A percentile compares a stretch with the other conserved stretches of the same genome.
Conservation (phyloP, 2,329 filamentous ascomycete species). For the Diplocarpon rosae region DNA sequence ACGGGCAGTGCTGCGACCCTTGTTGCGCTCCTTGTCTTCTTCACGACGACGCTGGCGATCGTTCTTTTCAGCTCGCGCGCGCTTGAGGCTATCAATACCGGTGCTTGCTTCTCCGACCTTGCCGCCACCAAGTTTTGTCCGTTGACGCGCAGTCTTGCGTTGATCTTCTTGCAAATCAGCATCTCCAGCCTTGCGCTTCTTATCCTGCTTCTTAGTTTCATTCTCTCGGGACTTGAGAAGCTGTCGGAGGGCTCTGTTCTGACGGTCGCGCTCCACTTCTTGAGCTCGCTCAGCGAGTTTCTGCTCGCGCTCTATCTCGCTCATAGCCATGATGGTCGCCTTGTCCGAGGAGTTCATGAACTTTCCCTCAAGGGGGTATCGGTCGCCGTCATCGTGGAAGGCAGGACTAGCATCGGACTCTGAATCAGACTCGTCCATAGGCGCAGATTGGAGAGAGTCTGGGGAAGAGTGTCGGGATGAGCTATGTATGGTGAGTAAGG, state of each 20-base stretch:
- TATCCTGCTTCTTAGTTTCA: constrained; percentile 43
- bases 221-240: constrained; percentile 59
- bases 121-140: constrained; percentile 53
- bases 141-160: constrained; percentile 62
- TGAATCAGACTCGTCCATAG: constrained; percentile 87
- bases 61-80: constrained; percentile 52
- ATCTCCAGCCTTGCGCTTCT: constrained; percentile 67
- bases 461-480: constrained; percentile 60
- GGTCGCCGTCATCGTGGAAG: constrained; percentile 44
- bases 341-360: constrained; percentile 67
- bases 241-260: constrained; percentile 71
- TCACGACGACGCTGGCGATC: constrained; percentile 53
- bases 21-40: constrained; percentile 47
- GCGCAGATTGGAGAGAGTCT: constrained; percentile 67
- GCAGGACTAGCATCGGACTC: constrained; percentile 50
- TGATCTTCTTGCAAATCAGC: constrained; percentile 70
- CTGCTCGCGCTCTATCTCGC: constrained; percentile 84
- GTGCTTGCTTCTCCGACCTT: constrained; percentile 58
- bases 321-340: constrained; percentile 69
- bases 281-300: constrained; percentile 79
- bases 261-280: constrained; percentile 69
- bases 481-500: constrained; percentile 33
- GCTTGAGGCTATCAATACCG: constrained; percentile 60
- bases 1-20: constrained; percentile 33
- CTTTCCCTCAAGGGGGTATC: constrained; percentile 82